Base-by-base conservation (phyloP, 1,284 basidiomycete species). In the Ceratobasidium sp. region DNA sequence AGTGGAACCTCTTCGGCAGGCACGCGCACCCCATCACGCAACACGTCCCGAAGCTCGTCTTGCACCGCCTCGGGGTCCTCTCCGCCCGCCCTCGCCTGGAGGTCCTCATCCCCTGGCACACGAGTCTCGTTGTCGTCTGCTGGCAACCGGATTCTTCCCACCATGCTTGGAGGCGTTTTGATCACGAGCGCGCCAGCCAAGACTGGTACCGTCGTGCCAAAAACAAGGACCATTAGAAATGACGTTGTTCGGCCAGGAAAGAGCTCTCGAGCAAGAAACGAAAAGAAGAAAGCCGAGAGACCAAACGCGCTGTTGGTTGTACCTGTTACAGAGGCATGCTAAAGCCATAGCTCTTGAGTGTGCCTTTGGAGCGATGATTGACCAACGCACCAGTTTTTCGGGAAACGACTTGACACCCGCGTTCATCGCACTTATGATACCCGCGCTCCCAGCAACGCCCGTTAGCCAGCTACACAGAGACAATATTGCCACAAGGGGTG, bases 301-400 rank as follows among this genome's bases (percentile, higher is more conserved):
- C 93, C 93, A 73, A 93, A 93, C n/a, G 91, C 92, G 0, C 91
- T 91, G n/a, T 93, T 82, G 23, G 93, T 91, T 12, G 92, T 79
- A 1, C 89, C 89, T 0, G 90, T 92, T 0, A 89, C 86, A 0
- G 89, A 87, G 1, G 89, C 92, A 39, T 92, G 84, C 89, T 89
- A 57, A 23, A 14, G 9, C n/a, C 18, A 26, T 18, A n/a, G n/a
- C n/a, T 14, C 8, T 26, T 59, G 10, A 62, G 55, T 58, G 4
- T 23, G 32, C 9, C 3, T 14, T 16, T 23, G 12, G 1, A n/a
- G 34, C 12, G 10, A 52, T 18, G 9, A n/a, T 6, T 18, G 14
- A 8, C 10, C 3, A 34, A 73, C 76, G 46, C 28, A 77, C 76
- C 2, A 79, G 77, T 28, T 74, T 70, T 71, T 81, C 80, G 1